Base-by-base conservation (phyloP, 352 stramenopile species). In the Globisporangium nagaii region DNA sequence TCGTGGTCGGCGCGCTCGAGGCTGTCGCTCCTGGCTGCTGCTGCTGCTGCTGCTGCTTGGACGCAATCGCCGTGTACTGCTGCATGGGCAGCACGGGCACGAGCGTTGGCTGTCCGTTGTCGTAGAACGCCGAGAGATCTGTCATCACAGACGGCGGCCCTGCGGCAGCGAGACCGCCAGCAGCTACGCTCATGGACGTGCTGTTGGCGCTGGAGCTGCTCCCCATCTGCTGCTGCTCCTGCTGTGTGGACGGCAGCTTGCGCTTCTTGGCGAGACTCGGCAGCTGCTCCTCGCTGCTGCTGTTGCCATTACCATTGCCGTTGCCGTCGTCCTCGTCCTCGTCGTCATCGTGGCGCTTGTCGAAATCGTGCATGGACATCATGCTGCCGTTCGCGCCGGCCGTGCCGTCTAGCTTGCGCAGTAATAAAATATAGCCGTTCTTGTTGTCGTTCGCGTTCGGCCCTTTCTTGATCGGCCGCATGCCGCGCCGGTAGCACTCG, bases 381-480 rank as follows among this genome's bases (percentile, higher is more conserved):
- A 53, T 45, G 7, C 56, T 68, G 41, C 24, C 53, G 19, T 45
- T 43, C 48, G 39, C 37, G 31, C 45, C 44, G 15, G 39, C 36
- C 13, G 66, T 69, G 32, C 68, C 69, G 60, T 89, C 78, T 48
- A 73, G 72, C 68, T 80, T 75, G 46, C 80, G 75, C 43, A 91
- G 58, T 40, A 91, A 59, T 22, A 81, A 30, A 45, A 91, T 82
- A 64, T 91, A 91, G 15, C 80, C 80, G 65, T 68, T 75, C 72
- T 91, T 91, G 64, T 91, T 91, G 71, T 91, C 80, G 60, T 91
- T 91, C n/a, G 80, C 78, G 42, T 87, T 73, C 3, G 80, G 80
- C 1, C 80, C 80, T 72, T 89, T 91, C 67, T 90, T 91, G 49
- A 88, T 84, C 25, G 80, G 80, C 0, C 80, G 80, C 49, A 91